phyloP scores from a whole-genome alignment of 352 stramenopile species.

The Nothophytophthora sp. region DNA sequence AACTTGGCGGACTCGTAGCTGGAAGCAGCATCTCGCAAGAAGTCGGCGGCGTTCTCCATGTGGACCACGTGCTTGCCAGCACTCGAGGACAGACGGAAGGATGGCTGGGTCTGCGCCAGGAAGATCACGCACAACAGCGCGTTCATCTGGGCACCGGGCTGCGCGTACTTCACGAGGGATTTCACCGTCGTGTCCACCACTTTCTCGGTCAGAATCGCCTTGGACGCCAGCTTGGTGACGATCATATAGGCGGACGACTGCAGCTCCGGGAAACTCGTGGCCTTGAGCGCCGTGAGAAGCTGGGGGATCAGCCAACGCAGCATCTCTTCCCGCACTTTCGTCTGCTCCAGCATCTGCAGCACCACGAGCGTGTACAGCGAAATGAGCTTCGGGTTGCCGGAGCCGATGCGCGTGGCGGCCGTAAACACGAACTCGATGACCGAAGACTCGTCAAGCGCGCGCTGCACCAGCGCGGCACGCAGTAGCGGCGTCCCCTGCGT shows the following conservation, averaged over 20 bases:
- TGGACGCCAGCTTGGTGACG: slow-evolving; percentile 81
- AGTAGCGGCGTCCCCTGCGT: slow-evolving; percentile 60
- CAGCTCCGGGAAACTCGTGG: slow-evolving; percentile 64
- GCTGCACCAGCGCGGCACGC: slow-evolving; percentile 73
- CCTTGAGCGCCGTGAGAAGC: slow-evolving; percentile 70
- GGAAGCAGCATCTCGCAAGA: slow-evolving; percentile 55
- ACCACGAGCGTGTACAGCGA: slow-evolving; percentile 87
- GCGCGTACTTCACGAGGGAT: slow-evolving; percentile 74
- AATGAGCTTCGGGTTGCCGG: slow-evolving; percentile 74
- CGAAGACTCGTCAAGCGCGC: slow-evolving; percentile 69
- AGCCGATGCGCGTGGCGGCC: slow-evolving; percentile 58
- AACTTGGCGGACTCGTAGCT: slow-evolving; percentile 82
- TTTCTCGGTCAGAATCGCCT: slow-evolving; percentile 72
- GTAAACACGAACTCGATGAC: slow-evolving; percentile 79
- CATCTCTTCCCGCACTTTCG: slow-evolving; percentile 63
- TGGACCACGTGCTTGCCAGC: slow-evolving; percentile 67
- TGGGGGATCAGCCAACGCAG: slow-evolving; percentile 84
- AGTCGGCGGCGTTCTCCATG: slow-evolving; percentile 70
- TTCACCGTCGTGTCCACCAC: slow-evolving; percentile 76
- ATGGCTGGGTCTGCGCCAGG: slow-evolving; percentile 71
- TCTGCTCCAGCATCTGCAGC: slow-evolving; percentile 78
- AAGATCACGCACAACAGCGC: slow-evolving; percentile 78
- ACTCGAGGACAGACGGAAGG: slow-evolving; percentile 51
- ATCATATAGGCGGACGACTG: slow-evolving; percentile 87
- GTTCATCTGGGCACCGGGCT: slow-evolving; percentile 68